These are phyloP conservation scores for Fusarium sulawesiense DNA, from an alignment of 2,329 filamentous ascomycete genomes.

Conservation along the genomic window DNA sequence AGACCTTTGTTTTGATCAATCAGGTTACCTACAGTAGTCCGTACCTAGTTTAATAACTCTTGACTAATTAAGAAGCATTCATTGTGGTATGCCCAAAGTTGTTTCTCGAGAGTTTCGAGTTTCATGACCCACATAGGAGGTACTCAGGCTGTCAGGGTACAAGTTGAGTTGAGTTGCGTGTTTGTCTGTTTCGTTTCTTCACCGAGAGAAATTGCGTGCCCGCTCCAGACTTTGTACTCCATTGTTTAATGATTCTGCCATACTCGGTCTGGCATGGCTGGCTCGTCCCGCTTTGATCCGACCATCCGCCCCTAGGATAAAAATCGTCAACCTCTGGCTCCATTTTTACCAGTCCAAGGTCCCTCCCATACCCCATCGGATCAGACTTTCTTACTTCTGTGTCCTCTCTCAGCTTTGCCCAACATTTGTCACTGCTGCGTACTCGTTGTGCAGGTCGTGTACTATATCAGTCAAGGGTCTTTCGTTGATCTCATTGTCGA, in stretches of 20 bases:
- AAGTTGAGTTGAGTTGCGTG: neutral
- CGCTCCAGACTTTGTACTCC: slow-evolving; percentile 11
- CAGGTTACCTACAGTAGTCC: neutral
- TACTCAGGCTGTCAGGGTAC: neutral
- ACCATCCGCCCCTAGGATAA: slow-evolving; percentile 33
- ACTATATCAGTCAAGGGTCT: slow-evolving; percentile 4
- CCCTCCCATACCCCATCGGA: slow-evolving; percentile 30
- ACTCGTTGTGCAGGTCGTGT: slow-evolving; percentile 9
- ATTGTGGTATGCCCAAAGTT: neutral
- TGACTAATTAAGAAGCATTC: neutral
- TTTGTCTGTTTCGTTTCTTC: slow-evolving; percentile 5
- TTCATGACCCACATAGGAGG: neutral
- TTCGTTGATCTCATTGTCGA: neutral
- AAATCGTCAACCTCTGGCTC: slow-evolving; percentile 29
- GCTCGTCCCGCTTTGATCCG: slow-evolving; percentile 39
- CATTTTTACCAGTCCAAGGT: slow-evolving; percentile 33
- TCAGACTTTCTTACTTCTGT: slow-evolving; percentile 35
- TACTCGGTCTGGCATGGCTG: slow-evolving; percentile 26
- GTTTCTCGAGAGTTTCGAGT: neutral
- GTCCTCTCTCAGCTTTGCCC: slow-evolving; percentile 23
- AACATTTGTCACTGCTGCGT: slow-evolving; percentile 27
- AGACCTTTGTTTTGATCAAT: too few relatives aligned
- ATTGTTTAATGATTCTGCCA: slow-evolving; percentile 15
- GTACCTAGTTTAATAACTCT: neutral
- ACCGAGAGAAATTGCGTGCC: slow-evolving; percentile 5